Conservation (phyloP, 2,329 filamentous ascomycete species). For the Colletotrichum costaricense region DNA sequence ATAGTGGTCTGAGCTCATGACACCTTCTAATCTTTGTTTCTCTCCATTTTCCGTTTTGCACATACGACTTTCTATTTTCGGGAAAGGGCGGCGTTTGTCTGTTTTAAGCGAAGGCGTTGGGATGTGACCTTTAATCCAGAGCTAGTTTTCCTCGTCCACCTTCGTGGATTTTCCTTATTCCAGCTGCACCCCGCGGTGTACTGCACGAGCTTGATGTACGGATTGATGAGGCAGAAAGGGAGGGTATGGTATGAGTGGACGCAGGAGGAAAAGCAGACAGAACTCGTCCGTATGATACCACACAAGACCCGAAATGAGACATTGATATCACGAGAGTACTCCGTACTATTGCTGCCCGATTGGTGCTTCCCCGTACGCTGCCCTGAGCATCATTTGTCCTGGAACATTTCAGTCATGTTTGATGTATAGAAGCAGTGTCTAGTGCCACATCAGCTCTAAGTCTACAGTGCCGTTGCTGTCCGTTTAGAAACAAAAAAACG, state of each 20-base stretch:
- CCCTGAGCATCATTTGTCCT: not conserved
- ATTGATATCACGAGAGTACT: constrained; percentile 14
- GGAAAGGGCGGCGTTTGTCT: constrained; percentile 8
- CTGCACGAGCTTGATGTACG: constrained; percentile 16
- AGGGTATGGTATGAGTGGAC: constrained; percentile 12
- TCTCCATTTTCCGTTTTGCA: constrained; percentile 22
- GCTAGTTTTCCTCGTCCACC: not conserved
- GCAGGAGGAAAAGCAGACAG: constrained; percentile 25
- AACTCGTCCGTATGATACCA: constrained; percentile 32
- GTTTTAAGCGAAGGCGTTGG: constrained; percentile 31
- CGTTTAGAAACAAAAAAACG: not conserved
- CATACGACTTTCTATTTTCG: not conserved
- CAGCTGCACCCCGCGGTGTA: not conserved
- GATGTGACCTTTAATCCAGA: not conserved
- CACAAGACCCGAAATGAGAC: constrained; percentile 30
- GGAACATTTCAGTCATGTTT: not conserved
- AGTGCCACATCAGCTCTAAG: not conserved
- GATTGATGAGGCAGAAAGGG: constrained; percentile 10
- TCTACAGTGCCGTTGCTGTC: constrained; percentile 6
- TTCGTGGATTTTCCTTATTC: not conserved
- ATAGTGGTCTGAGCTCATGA: constrained; percentile 25
- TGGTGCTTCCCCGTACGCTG: not conserved
- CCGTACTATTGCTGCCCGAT: not conserved
- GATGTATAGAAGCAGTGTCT: not conserved
- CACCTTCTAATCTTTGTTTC: not conserved